These are phyloP conservation scores for Lathyrus oleraceus DNA, from an alignment of 306 rosid genomes.

Conservation along the genomic window DNA sequence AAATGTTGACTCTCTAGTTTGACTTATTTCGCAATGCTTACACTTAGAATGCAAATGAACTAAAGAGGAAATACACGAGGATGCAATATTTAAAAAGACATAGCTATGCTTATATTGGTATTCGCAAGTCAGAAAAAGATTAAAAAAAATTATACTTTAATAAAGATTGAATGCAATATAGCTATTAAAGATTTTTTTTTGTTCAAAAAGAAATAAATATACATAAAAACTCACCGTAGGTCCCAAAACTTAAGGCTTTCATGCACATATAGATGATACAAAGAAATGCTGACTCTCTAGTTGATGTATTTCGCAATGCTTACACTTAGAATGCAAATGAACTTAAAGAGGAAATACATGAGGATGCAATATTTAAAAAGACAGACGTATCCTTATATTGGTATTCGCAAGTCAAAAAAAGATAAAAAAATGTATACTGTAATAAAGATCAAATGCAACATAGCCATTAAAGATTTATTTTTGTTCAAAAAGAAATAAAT, in stretches of 20 bases:
- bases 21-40: conserved; percentile 18
- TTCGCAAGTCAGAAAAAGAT: not conserved
- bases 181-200: conserved; percentile 11
- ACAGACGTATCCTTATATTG: not conserved
- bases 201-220: conserved; percentile 18
- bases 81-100: conserved; percentile 14
- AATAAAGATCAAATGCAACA: conserved; percentile 20
- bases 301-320: conserved; percentile 17
- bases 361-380: conserved; percentile 15
- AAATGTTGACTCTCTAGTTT: conserved; percentile 17
- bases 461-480: conserved; percentile 13
- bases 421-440: not conserved
- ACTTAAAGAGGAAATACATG: not conserved
- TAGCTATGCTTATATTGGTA: not conserved
- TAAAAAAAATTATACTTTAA: not conserved
- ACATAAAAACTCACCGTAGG: conserved; percentile 57
- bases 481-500: conserved; percentile 23
- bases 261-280: conserved; percentile 23
- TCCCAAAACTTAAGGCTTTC: too few relatives aligned
- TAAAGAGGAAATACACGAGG: not conserved
- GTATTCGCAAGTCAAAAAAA: not conserved
- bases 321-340: conserved; percentile 24
- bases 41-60: conserved; percentile 20
- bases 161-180: conserved; percentile 19
- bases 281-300: conserved; percentile 16